Evolutionary conservation across 768 basidiomycete genomes (phyloP).

Genomic region (Pulveroboletus sp.): DNA sequence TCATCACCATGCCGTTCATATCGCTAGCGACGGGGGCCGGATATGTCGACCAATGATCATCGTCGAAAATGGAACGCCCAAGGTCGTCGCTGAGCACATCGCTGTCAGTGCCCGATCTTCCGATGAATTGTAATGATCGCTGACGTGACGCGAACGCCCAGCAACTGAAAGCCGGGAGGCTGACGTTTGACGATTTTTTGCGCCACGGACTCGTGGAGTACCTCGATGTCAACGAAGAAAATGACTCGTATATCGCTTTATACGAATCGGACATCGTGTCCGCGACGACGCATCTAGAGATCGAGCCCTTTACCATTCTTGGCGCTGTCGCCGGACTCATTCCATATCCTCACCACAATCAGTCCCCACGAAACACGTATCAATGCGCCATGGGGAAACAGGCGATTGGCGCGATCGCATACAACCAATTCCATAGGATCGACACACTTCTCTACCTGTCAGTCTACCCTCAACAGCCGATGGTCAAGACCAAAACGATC

Average conservation of each 20-base stretch:
- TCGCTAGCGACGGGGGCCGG: slow-evolving; percentile 94
- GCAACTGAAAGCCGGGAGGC: slow-evolving; percentile 73
- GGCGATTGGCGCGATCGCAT: slow-evolving; percentile 97
- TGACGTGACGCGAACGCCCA: slow-evolving; percentile 29
- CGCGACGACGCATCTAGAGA: slow-evolving; percentile 91
- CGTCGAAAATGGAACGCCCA: slow-evolving; percentile 75
- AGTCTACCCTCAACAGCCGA: slow-evolving; percentile 97
- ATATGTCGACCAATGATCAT: slow-evolving; percentile 98
- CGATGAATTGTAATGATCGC: background rate
- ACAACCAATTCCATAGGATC: slow-evolving; percentile 96
- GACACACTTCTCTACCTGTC: slow-evolving; percentile 97
- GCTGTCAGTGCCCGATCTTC: slow-evolving; percentile 39
- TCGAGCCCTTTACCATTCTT: slow-evolving; percentile 96
- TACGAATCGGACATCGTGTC: slow-evolving; percentile 84
- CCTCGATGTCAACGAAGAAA: slow-evolving; percentile 98
- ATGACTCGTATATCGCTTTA: slow-evolving; percentile 93
- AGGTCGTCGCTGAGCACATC: slow-evolving; percentile 79
- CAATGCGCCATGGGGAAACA: slow-evolving; percentile 99
- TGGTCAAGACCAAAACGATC: slow-evolving; percentile 99
- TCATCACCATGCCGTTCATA: slow-evolving; percentile 91
- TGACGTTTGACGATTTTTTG: slow-evolving; percentile 93
- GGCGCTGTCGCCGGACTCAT: slow-evolving; percentile 98
- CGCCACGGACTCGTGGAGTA: slow-evolving; percentile 93
- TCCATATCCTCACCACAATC: slow-evolving; percentile 99
- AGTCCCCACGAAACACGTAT: slow-evolving; percentile 98